These are phyloP conservation scores for Rubia tinctorum DNA, from an alignment of 305 asterid genomes.

Conservation along the genomic window DNA sequence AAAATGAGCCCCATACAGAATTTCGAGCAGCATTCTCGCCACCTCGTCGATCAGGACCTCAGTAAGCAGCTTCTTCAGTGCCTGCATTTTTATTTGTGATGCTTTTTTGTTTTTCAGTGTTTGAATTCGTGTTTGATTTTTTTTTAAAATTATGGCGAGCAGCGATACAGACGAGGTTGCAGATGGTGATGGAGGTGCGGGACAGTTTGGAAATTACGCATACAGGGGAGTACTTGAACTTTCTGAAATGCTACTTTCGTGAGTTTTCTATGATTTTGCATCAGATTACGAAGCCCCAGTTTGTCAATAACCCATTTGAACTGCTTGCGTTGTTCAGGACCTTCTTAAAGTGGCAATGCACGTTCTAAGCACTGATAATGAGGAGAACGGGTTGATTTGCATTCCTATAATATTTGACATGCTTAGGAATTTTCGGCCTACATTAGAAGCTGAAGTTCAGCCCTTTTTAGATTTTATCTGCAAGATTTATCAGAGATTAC, in stretches of 20 bases:
- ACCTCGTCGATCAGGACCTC: slow-evolving; percentile 70
- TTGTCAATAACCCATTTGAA: slow-evolving; percentile 68
- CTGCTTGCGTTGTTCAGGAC: slow-evolving; percentile 93
- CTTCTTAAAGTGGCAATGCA: slow-evolving; percentile 96
- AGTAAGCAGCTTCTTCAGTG: slow-evolving; percentile 31
- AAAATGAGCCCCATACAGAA: slow-evolving; percentile 92
- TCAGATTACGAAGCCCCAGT: slow-evolving; percentile 87
- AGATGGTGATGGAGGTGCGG: slow-evolving; percentile 98
- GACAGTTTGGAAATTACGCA: slow-evolving; percentile 98
- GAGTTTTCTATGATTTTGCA: slow-evolving; percentile 76
- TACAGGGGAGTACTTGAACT: slow-evolving; percentile 97
- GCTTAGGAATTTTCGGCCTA: slow-evolving; percentile 95
- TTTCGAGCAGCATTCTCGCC: slow-evolving; percentile 94
- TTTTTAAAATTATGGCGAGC: slow-evolving; percentile 17
- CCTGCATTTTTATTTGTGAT: not conserved
- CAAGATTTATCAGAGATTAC: slow-evolving; percentile 93
- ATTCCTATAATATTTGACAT: slow-evolving; percentile 90
- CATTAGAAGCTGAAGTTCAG: slow-evolving; percentile 92
- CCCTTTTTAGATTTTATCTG: slow-evolving; percentile 97
- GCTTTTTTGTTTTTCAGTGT: not conserved
- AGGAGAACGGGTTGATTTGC: slow-evolving; percentile 95
- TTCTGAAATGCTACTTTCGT: slow-evolving; percentile 85
- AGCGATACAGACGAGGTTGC: slow-evolving; percentile 88
- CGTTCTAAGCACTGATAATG: slow-evolving; percentile 83
- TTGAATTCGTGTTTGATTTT: slow-evolving; percentile 11